phyloP scores from a whole-genome alignment of 1,284 basidiomycete species.

The Lignosus rhinocerotis region DNA sequence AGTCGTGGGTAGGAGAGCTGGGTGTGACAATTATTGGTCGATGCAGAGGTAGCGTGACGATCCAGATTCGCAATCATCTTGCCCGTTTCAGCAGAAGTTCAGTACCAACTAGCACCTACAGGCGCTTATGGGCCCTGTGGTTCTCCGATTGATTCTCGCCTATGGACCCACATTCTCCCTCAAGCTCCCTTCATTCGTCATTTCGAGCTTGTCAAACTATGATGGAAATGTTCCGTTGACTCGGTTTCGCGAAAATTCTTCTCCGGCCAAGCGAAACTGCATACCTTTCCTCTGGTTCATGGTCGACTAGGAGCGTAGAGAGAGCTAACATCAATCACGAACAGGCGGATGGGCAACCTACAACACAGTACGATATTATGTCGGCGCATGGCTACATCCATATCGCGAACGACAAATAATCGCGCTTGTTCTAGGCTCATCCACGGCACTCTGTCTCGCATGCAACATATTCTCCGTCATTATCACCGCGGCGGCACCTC shows the following conservation, averaged over 20 bases:
- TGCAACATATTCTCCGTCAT: conserved; percentile 48
- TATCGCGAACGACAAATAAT: conserved; percentile 41
- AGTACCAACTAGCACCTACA: not conserved
- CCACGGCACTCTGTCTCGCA: conserved; percentile 57
- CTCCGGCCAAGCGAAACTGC: not conserved
- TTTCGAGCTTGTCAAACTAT: too few relatives aligned
- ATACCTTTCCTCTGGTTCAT: not conserved
- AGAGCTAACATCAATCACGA: not conserved
- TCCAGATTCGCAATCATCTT: not conserved
- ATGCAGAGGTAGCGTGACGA: not conserved
- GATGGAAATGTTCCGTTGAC: too few relatives aligned
- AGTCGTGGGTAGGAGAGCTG: not conserved
- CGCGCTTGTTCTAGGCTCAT: conserved; percentile 58
- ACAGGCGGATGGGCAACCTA: conserved; percentile 60
- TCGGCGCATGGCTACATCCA: conserved; percentile 47
- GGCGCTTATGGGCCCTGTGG: not conserved
- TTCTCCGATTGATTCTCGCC: not conserved
- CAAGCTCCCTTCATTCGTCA: too few relatives aligned
- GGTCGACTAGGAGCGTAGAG: not conserved
- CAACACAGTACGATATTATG: conserved; percentile 60
- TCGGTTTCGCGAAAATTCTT: too few relatives aligned
- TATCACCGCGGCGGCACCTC: conserved; percentile 44
- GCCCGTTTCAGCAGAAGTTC: not conserved
- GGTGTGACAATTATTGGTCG: not conserved
- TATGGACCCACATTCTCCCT: not conserved